Evolutionary conservation across 495 filamentous ascomycete species (phyloP), one percentile per base, ranked within the genome.

Genomic region (Xylaria grammica): DNA sequence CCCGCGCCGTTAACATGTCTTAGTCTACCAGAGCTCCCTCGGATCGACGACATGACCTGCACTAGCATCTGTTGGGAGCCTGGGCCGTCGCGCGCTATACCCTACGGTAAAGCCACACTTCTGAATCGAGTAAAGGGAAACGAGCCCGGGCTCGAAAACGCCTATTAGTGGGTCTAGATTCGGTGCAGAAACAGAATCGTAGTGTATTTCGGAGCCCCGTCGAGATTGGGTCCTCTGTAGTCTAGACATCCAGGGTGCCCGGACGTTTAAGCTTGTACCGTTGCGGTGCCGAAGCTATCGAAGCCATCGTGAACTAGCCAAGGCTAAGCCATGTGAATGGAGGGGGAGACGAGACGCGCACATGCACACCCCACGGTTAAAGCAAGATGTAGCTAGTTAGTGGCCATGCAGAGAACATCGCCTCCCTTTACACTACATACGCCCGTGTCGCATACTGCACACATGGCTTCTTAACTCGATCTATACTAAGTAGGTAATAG

Each of bases 41-140:
- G 20, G 45, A 45, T 60, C 45, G 20, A 27, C 24, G 22, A 24
- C 22, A 49, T 50, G 20, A 13, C 44, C 20, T 46, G 7, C 40
- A 24, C 26, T 59, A 60, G 27, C 20, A 27, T 49, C 32, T 44
- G n/a, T 30, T 24, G 6, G 46, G 26, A 54, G 36, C 49, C 53
- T 26, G 38, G 34, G 20, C 63, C 15, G 32, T 62, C 19, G 40
- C 48, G 49, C 63, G 67, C 63, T 63, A 69, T 59, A 62, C 55
- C 49, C 61, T 58, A 60, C 42, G 38, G 46, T 44, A 53, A 48
- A 63, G 65, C 61, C 59, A 67, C 34, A 58, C 30, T 70, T 72
- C 72, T 74, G 36, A 70, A 74, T 70, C 15, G 24, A 70, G 72
- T 74, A 72, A 72, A 67, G 45, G 63, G 61, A 74, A 58, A 74